Evolutionary conservation across 768 basidiomycete genomes (phyloP).

Genomic region (Baorangia bicolor): DNA sequence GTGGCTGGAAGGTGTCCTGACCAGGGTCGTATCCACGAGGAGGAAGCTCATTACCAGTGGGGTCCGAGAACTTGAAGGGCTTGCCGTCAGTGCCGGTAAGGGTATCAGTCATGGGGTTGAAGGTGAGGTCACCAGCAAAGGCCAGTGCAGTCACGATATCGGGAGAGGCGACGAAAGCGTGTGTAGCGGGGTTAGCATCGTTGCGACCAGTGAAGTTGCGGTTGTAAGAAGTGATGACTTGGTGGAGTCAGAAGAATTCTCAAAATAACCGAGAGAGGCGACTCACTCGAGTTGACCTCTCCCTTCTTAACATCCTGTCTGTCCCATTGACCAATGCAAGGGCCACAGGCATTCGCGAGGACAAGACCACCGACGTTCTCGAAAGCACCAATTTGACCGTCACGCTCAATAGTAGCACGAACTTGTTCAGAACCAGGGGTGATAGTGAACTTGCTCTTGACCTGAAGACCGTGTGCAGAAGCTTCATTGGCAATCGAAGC

Average conservation of each 20-base stretch:
- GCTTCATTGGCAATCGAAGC: slow-evolving; percentile 93
- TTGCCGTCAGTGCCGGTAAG: slow-evolving; percentile 91
- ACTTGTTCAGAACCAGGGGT: slow-evolving; percentile 99
- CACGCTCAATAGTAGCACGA: slow-evolving; percentile 95
- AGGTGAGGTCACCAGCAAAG: slow-evolving; percentile 90
- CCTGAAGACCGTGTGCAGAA: slow-evolving; percentile 76
- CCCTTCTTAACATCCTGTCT: slow-evolving; percentile 96
- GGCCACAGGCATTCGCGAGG: slow-evolving; percentile 97
- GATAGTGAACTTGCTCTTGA: slow-evolving; percentile 95
- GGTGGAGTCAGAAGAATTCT: neutral
- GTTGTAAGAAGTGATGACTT: slow-evolving; percentile 99
- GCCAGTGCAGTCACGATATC: slow-evolving; percentile 96
- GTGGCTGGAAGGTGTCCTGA: slow-evolving; percentile 94
- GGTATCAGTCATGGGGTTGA: slow-evolving; percentile 94
- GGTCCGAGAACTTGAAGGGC: slow-evolving; percentile 94
- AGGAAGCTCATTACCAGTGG: slow-evolving; percentile 89
- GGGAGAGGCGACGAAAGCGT: slow-evolving; percentile 92
- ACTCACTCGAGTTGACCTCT: slow-evolving; percentile 90
- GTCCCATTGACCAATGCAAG: slow-evolving; percentile 99
- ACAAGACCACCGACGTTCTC: slow-evolving; percentile 89
- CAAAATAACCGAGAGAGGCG: neutral
- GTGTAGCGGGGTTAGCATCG: slow-evolving; percentile 98
- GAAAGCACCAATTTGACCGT: slow-evolving; percentile 87
- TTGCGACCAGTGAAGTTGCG: slow-evolving; percentile 99
- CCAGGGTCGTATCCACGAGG: slow-evolving; percentile 96